A percentile compares a stretch with the other conserved stretches of the same genome.
Evolutionary conservation across 2,329 filamentous ascomycete genomes (phyloP).

Genomic region (Capronia epimyces): DNA sequence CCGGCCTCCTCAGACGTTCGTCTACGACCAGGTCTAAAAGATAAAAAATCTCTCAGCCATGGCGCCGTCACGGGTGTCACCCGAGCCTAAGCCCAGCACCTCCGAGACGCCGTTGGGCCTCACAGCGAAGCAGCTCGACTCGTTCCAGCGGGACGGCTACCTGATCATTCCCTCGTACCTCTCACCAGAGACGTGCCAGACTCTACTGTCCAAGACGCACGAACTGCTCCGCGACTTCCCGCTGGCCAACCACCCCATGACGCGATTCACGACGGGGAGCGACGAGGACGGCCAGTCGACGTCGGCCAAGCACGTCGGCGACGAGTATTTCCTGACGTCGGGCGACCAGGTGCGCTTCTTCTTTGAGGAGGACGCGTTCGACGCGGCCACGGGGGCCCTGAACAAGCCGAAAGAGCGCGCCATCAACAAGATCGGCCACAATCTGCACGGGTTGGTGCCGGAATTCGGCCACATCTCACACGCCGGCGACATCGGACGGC

Average conservation of each 20-base stretch:
- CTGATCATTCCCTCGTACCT: constrained; percentile 79
- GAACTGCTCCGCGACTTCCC: constrained; percentile 68
- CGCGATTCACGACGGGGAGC: constrained; percentile 83
- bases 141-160: constrained; percentile 73
- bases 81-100: constrained; percentile 17
- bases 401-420: constrained; percentile 73
- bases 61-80: constrained; percentile 22
- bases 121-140: constrained; percentile 25
- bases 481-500: constrained; percentile 37
- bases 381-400: constrained; percentile 55
- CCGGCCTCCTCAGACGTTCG: no score
- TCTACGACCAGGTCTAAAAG: no score
- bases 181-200: constrained; percentile 32
- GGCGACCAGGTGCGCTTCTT: constrained; percentile 95
- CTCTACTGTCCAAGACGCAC: constrained; percentile 69
- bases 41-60: constrained; percentile 1
- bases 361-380: constrained; percentile 91
- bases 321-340: constrained; percentile 86
- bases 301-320: constrained; percentile 66
- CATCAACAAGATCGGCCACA: constrained; percentile 85
- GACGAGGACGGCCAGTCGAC: constrained; percentile 46
- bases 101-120: constrained; percentile 19
- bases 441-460: constrained; percentile 62
- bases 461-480: constrained; percentile 58
- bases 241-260: constrained; percentile 82